phyloP scores from a whole-genome alignment of 2,329 filamentous ascomycete species.

The Alternaria panax region DNA sequence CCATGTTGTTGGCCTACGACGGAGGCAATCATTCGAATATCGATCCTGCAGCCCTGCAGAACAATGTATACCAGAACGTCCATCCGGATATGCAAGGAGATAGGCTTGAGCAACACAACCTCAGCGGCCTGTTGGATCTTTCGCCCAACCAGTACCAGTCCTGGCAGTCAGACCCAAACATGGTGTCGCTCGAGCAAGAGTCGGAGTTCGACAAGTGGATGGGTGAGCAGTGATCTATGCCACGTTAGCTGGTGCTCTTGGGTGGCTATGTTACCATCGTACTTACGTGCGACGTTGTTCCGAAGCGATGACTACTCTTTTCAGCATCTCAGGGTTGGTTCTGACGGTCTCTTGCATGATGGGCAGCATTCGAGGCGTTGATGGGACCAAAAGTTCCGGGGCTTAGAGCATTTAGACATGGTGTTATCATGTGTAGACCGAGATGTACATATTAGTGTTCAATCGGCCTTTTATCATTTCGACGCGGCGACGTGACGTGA shows the following conservation, averaged over 20 bases:
- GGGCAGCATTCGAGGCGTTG: conserved; percentile 16
- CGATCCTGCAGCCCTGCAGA: conserved; percentile 27
- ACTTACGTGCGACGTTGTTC: conserved; percentile 10
- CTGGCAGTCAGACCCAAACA: conserved; percentile 48
- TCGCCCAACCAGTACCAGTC: conserved; percentile 37
- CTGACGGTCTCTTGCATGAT: neutral
- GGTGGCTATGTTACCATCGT: conserved; percentile 1
- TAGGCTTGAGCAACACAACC: conserved; percentile 38
- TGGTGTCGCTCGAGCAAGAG: conserved; percentile 49
- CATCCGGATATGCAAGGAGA: conserved; percentile 44
- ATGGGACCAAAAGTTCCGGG: conserved; percentile 2
- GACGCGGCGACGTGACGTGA: neutral
- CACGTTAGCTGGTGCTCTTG: conserved; percentile 5
- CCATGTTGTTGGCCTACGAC: conserved; percentile 52
- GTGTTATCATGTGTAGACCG: conserved; percentile 11
- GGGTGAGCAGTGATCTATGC: conserved; percentile 33
- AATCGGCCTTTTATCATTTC: neutral
- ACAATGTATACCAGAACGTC: conserved; percentile 38
- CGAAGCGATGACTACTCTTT: conserved; percentile 1
- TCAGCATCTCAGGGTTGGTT: neutral
- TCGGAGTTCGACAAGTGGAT: conserved; percentile 59
- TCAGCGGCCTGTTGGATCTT: conserved; percentile 38
- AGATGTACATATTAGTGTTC: conserved; percentile 7
- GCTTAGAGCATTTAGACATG: conserved; percentile 15
- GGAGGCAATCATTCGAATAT: conserved; percentile 33